Evolutionary conservation across 768 basidiomycete genomes (phyloP).

Genomic region (Termitomyces heimii): DNA sequence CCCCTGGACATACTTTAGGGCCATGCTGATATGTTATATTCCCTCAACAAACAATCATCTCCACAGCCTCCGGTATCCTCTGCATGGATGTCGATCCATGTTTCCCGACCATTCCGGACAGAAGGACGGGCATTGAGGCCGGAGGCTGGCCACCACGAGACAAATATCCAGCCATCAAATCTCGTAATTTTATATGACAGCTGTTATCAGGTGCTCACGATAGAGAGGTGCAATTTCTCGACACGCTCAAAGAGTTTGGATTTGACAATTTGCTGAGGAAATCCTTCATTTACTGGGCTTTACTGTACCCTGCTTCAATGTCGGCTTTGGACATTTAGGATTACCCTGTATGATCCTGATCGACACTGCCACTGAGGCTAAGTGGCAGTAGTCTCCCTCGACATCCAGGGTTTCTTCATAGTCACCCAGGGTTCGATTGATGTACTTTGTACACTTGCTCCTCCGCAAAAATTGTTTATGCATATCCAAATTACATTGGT

Average conservation of each 20-base stretch:
- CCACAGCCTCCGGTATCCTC: not conserved
- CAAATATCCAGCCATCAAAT: constrained; percentile 2
- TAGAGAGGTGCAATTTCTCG: not conserved
- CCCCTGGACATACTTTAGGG: not conserved
- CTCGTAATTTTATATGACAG: not conserved
- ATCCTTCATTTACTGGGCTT: not conserved
- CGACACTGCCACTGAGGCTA: constrained; percentile 13
- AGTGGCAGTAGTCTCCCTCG: constrained; percentile 1
- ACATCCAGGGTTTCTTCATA: constrained; percentile 8
- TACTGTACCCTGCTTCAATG: constrained; percentile 6
- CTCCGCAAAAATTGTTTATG: not conserved
- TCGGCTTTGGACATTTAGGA: constrained; percentile 8
- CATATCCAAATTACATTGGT: not conserved
- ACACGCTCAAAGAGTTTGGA: not conserved
- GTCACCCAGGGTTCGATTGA: constrained; percentile 8
- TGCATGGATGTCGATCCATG: not conserved
- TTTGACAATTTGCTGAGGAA: not conserved
- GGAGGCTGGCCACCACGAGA: not conserved
- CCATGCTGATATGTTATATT: not conserved
- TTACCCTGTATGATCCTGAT: constrained; percentile 14
- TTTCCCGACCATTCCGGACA: constrained; percentile 4
- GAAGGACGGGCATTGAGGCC: not conserved
- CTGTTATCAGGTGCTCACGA: not conserved
- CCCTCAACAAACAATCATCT: not conserved
- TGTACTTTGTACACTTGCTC: not conserved